Evolutionary conservation across 2,329 filamentous ascomycete genomes (phyloP).

Genomic region (Paraconiothyrium brasiliense): DNA sequence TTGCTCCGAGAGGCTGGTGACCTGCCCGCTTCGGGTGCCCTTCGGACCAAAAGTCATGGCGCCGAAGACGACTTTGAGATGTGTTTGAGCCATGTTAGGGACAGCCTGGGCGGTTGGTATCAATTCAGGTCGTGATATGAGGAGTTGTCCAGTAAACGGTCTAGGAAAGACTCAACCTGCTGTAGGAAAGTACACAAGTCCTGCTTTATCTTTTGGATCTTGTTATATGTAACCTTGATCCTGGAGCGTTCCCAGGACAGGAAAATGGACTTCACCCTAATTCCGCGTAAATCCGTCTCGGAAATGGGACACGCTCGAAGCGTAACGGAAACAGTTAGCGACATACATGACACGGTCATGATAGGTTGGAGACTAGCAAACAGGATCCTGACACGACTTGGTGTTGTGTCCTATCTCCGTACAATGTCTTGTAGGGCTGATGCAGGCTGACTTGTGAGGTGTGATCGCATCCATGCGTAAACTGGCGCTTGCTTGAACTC

Average conservation of each 20-base stretch:
- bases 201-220: too few species aligned
- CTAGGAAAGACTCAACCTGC: neutral
- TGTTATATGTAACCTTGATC: too few species aligned
- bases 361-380: neutral
- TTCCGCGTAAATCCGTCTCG: neutral
- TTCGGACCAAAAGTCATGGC: conserved; percentile 49
- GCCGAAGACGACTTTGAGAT: conserved; percentile 43
- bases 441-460: too few species aligned
- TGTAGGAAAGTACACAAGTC: neutral
- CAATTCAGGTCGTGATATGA: neutral
- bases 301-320: neutral
- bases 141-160: neutral
- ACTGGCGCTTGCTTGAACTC: neutral
- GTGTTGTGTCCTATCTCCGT: neutral
- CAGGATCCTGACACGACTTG: neutral
- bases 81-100: conserved; percentile 18
- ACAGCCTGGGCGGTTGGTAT: neutral
- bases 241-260: neutral
- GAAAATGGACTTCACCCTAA: neutral
- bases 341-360: neutral
- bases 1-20: neutral
- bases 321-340: neutral
- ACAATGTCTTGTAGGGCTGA: neutral
- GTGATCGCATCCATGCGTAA: neutral
- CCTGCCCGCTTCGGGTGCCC: conserved; percentile 10